Base-by-base conservation (phyloP, 306 rosid genomes). In the Nissolia schottii region DNA sequence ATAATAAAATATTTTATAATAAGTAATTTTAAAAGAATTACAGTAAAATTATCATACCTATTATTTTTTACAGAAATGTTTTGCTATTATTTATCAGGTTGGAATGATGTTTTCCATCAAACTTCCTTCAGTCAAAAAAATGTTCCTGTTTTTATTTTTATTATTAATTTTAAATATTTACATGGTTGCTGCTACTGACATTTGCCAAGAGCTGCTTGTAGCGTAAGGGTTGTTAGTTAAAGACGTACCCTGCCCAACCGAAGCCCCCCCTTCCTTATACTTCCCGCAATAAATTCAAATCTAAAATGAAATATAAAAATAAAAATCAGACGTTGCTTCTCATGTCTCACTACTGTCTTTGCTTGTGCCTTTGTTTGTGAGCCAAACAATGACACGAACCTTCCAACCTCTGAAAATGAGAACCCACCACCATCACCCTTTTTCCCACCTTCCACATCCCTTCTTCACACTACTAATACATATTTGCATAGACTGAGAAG, bases 231-330 rank as follows among this genome's bases (percentile, higher is more conserved):
- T 11, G 88, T 90, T 76, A 50, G 90, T 83, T 87, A 49, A 78
- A 71, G 97, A 94, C 77, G 90, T 83, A 62, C 22, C 74, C 75
- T 3, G 54, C 79, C 65, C 87, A 91, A 85, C 97, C 79, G 80
- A 80, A 87, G 45, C 81, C 77, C 91, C 83, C 87, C 97, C 77
- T 94, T 85, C 87, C 97, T 86, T 91, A 46, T 55, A 89, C 75
- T 91, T 91, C 86, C 91, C 82, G 96, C 96, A 91, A 93, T 66
- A 78, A 80, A 59, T 87, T 85, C 64, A 81, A 82, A 76, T 43
- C 48, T 75, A 38, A 13, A 64, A 79, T 70, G 62, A 73, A 66
- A 71, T n/a, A n/a, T 48, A 35, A 12, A 58, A 76, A 71, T 40
- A 34, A 18, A 62, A 45, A 28, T 2, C 43, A 49, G 71, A 82